Evolutionary conservation across 2,329 filamentous ascomycete species (phyloP).

Genomic region (Colletotrichum acutatum): DNA sequence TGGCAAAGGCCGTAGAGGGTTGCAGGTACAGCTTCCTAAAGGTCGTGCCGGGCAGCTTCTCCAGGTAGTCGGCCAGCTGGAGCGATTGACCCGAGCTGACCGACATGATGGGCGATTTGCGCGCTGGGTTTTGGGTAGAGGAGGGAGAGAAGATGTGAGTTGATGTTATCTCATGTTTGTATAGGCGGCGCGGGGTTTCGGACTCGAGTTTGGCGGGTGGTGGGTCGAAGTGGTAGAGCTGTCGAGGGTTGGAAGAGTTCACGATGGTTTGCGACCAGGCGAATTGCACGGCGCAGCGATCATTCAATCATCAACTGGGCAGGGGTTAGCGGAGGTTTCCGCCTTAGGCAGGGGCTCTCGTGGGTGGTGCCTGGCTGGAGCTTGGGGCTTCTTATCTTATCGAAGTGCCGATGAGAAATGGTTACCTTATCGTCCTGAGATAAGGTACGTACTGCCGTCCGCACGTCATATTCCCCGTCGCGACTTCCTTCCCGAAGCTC

Average conservation of each 20-base stretch:
- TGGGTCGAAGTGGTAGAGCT: neutral
- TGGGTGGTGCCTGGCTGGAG: neutral
- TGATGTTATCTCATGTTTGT: slow-evolving; percentile 23
- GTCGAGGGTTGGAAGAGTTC: neutral
- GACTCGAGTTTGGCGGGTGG: slow-evolving; percentile 7
- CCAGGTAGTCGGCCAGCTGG: slow-evolving; percentile 87
- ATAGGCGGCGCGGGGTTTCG: neutral
- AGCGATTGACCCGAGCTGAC: slow-evolving; percentile 60
- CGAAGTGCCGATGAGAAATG: neutral
- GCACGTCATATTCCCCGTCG: slow-evolving; percentile 18
- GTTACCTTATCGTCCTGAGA: neutral
- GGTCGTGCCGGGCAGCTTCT: slow-evolving; percentile 88
- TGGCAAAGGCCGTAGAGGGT: slow-evolving; percentile 92
- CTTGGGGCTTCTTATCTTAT: slow-evolving; percentile 4
- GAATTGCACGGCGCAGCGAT: neutral
- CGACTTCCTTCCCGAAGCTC: slow-evolving; percentile 17
- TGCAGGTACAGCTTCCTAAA: slow-evolving; percentile 95
- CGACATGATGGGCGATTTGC: slow-evolving; percentile 52
- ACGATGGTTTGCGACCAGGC: slow-evolving; percentile 26
- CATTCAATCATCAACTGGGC: slow-evolving; percentile 19
- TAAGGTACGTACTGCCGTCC: neutral
- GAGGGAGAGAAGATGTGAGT: neutral
- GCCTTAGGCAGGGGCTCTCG: slow-evolving; percentile 16
- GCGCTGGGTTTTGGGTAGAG: slow-evolving; percentile 23
- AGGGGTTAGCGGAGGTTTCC: slow-evolving; percentile 26